phyloP scores from a whole-genome alignment of 2,329 filamentous ascomycete species.

The Albophoma yamanashiensis region DNA sequence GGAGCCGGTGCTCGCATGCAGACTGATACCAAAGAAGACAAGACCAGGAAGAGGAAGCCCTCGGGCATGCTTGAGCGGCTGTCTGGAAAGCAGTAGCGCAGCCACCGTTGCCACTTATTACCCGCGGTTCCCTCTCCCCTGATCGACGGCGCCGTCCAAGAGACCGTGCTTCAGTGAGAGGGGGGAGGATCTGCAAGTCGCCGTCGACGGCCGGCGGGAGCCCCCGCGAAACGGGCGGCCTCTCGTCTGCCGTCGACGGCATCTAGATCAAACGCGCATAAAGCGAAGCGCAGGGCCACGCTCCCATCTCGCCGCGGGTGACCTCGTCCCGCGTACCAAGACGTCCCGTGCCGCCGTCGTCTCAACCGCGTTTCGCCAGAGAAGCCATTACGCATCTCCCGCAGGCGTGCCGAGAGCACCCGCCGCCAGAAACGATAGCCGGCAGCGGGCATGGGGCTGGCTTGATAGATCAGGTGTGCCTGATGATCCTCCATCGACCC shows the following conservation, averaged over 20 bases:
- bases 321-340: background rate
- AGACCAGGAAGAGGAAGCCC: background rate
- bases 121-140: background rate
- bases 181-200: background rate
- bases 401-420: background rate
- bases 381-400: background rate
- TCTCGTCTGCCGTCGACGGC: background rate
- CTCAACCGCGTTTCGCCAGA: background rate
- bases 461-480: background rate
- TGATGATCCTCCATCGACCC: background rate
- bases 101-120: background rate
- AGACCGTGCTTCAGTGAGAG: background rate
- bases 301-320: background rate
- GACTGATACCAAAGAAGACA: background rate
- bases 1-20: background rate
- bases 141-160: background rate
- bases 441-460: background rate
- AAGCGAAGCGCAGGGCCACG: background rate
- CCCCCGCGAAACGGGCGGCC: background rate
- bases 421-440: background rate
- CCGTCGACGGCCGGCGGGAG: background rate
- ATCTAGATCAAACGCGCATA: background rate
- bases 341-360: background rate
- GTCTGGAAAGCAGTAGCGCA: background rate
- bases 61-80: too few species aligned